phyloP scores from a whole-genome alignment of 257 asterid species.

The Penstemon barbatus region DNA sequence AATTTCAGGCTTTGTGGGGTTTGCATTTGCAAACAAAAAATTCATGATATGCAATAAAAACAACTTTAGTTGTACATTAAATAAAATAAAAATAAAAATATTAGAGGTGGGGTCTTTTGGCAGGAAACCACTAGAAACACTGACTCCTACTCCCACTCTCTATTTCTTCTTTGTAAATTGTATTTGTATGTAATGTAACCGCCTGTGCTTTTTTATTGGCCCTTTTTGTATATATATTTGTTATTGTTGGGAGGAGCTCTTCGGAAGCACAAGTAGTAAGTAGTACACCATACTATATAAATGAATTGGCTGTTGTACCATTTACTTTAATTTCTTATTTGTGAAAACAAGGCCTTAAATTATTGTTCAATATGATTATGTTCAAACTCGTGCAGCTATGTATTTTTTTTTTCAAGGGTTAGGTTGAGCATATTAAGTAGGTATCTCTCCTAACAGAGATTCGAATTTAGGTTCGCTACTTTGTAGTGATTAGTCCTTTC shows the following conservation, averaged over 20 bases:
- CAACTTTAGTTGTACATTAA: slow-evolving; percentile 25
- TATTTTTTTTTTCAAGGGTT: too few relatives aligned
- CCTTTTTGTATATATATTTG: neutral
- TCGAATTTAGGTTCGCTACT: too few relatives aligned
- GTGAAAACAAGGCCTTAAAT: too few relatives aligned
- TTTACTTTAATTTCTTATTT: too few relatives aligned
- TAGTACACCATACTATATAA: too few relatives aligned
- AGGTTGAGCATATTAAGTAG: too few relatives aligned
- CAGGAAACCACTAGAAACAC: slow-evolving; percentile 44
- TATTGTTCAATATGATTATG: too few relatives aligned
- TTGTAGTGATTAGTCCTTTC: too few relatives aligned
- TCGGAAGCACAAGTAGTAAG: neutral
- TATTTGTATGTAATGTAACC: slow-evolving; percentile 31
- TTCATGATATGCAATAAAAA: slow-evolving; percentile 17
- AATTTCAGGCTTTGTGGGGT: slow-evolving; percentile 53
- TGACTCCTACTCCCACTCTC: slow-evolving; percentile 52
- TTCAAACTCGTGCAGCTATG: too few relatives aligned
- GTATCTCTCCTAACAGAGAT: too few relatives aligned
- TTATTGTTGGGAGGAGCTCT: slow-evolving; percentile 19
- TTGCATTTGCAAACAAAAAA: slow-evolving; percentile 25
- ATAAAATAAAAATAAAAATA: neutral
- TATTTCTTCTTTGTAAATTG: slow-evolving; percentile 21
- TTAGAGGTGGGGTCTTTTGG: slow-evolving; percentile 40
- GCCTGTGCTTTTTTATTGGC: slow-evolving; percentile 57
- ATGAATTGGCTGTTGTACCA: too few relatives aligned